Evolutionary conservation across 352 stramenopile species (phyloP), one percentile per base, ranked within the genome.

Genomic region (Pythium pectinolyticum): DNA sequence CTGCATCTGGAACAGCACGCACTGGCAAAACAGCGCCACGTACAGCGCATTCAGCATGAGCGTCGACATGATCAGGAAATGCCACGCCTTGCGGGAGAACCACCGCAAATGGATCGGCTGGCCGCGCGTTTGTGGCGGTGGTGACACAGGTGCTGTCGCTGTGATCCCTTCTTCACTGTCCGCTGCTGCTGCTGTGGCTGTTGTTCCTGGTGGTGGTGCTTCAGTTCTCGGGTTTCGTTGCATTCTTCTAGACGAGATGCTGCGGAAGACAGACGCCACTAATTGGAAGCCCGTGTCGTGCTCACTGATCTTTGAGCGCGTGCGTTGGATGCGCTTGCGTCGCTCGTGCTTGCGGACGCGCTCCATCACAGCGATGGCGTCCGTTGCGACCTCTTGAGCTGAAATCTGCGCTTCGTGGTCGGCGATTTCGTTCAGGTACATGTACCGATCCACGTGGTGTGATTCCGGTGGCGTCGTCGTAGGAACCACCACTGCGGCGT

Each of bases 271-370:
- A 5, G 51, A 66, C 14, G 40, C 25, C 10, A 70, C 7, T 9
- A 70, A 50, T 57, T 70, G 63, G 50, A 70, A 70, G 20, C 63
- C 63, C n/a, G 63, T 70, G 47, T 70, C 63, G 63, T 58, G 63
- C 39, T 58, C 9, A 11, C 27, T 61, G 22, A 70, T 39, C 3
- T 57, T 8, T 10, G 43, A 58, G 19, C 57, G 63, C 40, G 48
- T 34, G 57, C 52, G 64, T 19, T 63, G 45, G 20, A 48, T 30
- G 20, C 40, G 52, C 22, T 56, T 59, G 7, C 34, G 28, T 9
- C 60, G 45, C 43, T 71, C 64, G 19, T 55, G 37, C 39, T 71
- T 59, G 17, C 64, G 64, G 4, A 71, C 64, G 12, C 37, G 64
- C 39, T 67, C 45, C 64, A 71, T 71, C 3, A 54, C 40, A 20